Evolutionary conservation across 2,329 filamentous ascomycete species (phyloP).

Genomic region (Leptodontidium sp.): DNA sequence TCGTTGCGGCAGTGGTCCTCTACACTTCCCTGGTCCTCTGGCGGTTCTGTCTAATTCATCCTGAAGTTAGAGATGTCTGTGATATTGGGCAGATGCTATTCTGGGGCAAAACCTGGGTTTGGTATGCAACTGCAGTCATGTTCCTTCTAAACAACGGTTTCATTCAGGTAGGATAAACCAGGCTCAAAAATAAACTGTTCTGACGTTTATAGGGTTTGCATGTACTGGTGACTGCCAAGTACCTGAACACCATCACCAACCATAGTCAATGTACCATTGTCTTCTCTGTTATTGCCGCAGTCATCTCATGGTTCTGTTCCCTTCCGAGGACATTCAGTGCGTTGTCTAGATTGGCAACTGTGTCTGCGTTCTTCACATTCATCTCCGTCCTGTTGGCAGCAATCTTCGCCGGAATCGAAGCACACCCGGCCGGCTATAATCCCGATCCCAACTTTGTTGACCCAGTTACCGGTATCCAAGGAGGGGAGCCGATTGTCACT

Average conservation of each 20-base stretch:
- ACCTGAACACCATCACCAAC: constrained; percentile 86
- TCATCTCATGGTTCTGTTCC: constrained; percentile 81
- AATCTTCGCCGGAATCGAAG: constrained; percentile 81
- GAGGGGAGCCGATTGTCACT: constrained; percentile 72
- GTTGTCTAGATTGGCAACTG: constrained; percentile 79
- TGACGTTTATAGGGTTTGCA: constrained; percentile 69
- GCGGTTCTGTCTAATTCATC: constrained; percentile 91
- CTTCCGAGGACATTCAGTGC: constrained; percentile 86
- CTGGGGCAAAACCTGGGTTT: constrained; percentile 80
- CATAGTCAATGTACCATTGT: constrained; percentile 78
- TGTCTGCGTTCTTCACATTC: constrained; percentile 88
- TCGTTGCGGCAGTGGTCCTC: constrained; percentile 79
- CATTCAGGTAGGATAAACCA: constrained; percentile 65
- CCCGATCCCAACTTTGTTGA: constrained; percentile 52
- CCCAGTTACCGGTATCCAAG: constrained; percentile 38
- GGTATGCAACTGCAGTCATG: constrained; percentile 79
- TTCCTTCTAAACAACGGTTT: constrained; percentile 95
- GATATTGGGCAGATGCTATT: constrained; percentile 97
- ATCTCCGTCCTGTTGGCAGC: constrained; percentile 85
- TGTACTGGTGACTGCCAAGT: constrained; percentile 84
- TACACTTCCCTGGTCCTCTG: constrained; percentile 80
- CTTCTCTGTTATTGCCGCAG: constrained; percentile 77
- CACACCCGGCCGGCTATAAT: constrained; percentile 74
- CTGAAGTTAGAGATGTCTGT: constrained; percentile 90
- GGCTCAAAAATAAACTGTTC: not conserved